Base-by-base conservation (phyloP, 305 asterid species). In the Withania somnifera region DNA sequence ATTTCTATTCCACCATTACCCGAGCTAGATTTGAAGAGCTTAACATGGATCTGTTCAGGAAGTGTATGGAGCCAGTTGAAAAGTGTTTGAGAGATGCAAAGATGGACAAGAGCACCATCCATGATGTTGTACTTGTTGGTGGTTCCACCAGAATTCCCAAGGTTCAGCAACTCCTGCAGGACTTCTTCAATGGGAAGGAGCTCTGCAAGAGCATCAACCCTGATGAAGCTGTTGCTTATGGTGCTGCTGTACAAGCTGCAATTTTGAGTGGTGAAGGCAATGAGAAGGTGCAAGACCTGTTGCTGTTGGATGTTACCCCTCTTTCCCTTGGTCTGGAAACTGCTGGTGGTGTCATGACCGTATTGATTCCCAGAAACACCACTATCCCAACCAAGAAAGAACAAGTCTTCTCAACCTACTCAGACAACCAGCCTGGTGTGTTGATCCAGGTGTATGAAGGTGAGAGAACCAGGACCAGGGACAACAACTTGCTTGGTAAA, bases 241-340 rank as follows among this genome's bases (percentile, higher is more conserved):
- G 97, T 85, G 98, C 98, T n/a, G 98, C 98, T 2, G 95, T 94
- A 14, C 97, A 94, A 75, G 98, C 96, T 28, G 98, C 97, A 7
- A 92, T 91, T 67, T 56, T 94, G 88, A 90, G 93, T 3, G 97
- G 97, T 9, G 98, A 94, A 89, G 98, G 97, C 36, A 92, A 94
- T 7, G 92, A 91, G 88, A 91, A 93, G 89, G 98, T 93, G 32
- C 97, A 93, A 52, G 97, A 92, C 60, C 90, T 93, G 5, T 79
- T 93, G 73, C 87, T 93, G 81, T 89, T 93, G n/a, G 97, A 93
- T 82, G 98, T 94, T 24, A 91, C 96, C 22, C 97, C 97, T n/a
- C 92, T 93, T 6, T 92, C 98, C 4, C 94, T 89, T n/a, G 98
- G 97, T 80, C 56, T 90, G 69, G 96, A 92, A 77, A 94, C 98